Evolutionary conservation across 2,329 filamentous ascomycete species (phyloP), one percentile per base, ranked within the genome.

Genomic region (Clathrospora elynae): DNA sequence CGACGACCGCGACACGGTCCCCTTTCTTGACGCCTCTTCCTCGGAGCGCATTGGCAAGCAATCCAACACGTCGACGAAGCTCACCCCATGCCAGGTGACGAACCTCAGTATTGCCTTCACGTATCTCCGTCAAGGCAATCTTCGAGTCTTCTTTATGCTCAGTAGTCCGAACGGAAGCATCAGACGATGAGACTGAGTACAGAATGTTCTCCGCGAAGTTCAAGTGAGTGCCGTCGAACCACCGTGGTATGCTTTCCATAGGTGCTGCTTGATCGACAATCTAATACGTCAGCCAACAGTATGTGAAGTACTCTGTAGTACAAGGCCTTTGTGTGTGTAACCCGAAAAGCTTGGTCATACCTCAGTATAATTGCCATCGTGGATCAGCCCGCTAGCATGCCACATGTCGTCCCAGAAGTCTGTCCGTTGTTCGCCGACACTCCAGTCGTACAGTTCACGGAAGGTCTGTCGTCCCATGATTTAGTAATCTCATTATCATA

Each of bases 161-260:
- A 0, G 74, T 87, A 6, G 76, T 75, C 4, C 75, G 73, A 16
- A 74, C 61, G 2, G 73, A 76, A 0, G 73, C 66, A 7, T 75
- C 61, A n/a, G 71, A 64, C 0, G 70, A 59, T 2, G 70, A 62
- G 3, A 66, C 64, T 1, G 78, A 78, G 72, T 81, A 91, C 17
- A 95, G 80, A 17, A 90, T 70, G 62, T 93, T 95, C 71, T 95
- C 88, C 4, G 88, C 85, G 63, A 85, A 92, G 61, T 90, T 95
- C 56, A 93, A 68, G 4, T 75, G 71, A 1, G 90, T 77, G 19
- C 89, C 89, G 1, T 82, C 73, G 66, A 93, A 95, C 89, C 89
- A 95, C 26, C 75, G 72, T 0, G 89, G 89, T 4, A 92, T 77
- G 11, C 76, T 74, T 47, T 89, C 84, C 66, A 95, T 88, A 2